Percentiles rank a stretch among this genome's conserved stretches.
Evolutionary conservation across 257 asterid genomes (phyloP).

Genomic region (Pogostemon cablin): DNA sequence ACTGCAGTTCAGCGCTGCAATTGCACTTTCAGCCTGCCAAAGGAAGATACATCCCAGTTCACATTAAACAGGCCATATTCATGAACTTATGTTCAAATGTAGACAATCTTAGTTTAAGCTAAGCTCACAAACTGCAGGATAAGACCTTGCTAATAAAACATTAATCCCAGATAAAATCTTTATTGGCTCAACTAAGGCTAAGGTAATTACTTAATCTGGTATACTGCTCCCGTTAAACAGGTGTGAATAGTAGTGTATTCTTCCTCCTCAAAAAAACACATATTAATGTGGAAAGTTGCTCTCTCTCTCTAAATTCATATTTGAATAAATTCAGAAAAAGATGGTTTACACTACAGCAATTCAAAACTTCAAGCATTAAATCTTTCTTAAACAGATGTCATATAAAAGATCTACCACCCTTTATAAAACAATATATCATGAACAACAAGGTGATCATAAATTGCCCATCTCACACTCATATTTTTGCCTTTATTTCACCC

Average conservation of each 20-base stretch:
- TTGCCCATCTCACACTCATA: not conserved
- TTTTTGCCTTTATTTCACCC: not conserved
- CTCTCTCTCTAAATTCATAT: not conserved
- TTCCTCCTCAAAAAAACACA: not conserved
- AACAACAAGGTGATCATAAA: not conserved
- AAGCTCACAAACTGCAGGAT: not conserved
- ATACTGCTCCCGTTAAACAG: not conserved
- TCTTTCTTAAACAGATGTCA: not conserved
- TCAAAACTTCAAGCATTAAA: not conserved
- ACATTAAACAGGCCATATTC: not conserved
- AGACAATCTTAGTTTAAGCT: not conserved
- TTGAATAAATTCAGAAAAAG: not conserved
- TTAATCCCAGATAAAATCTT: not conserved
- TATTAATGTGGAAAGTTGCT: not conserved
- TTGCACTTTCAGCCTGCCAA: slow-evolving; percentile 97
- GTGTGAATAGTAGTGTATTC: not conserved
- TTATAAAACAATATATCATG: slow-evolving; percentile 5
- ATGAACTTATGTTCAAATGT: not conserved
- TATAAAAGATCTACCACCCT: not conserved
- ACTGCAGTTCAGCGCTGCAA: slow-evolving; percentile 95
- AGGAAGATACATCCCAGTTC: not conserved
- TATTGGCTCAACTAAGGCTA: not conserved
- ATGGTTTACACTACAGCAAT: not conserved
- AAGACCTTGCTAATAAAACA: slow-evolving; percentile 1
- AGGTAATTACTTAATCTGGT: slow-evolving; percentile 3